Base-by-base conservation (phyloP, 805 yeast genomes). In the Metschnikowia drakensbergensis region DNA sequence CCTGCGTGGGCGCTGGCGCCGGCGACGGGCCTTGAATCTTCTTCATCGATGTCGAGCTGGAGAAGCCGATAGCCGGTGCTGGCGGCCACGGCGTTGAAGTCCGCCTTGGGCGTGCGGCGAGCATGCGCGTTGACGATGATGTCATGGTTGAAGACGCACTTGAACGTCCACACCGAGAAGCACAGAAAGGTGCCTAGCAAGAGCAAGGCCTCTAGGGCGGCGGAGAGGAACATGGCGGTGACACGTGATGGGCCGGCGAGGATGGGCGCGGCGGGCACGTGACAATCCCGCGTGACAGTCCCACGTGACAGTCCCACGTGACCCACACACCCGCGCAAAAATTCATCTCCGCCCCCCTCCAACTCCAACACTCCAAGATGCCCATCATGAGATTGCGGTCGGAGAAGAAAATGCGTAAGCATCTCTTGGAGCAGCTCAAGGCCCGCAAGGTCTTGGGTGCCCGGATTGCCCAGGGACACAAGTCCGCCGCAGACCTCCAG, bases 331-430 rank as follows among this genome's bases (percentile, higher is more conserved):
- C 22, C 31, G 7, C 34, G 27, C 17, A 17, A 41, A 41, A 41
- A 41, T n/a, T 29, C 43, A 40, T 31, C 43, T 7, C 10, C 25
- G 9, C 25, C 25, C n/a, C 13, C 42, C 13, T 5, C 42, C 28
- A 13, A 26, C 44, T 28, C 42, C 33, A 42, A 31, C 26, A 13
- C 29, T 31, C 45, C 63, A 65, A 56, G 40, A 69, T 66, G 71
- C 63, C 66, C 42, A 50, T 44, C 52, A 69, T 69, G 70, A 65
- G 64, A 46, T 60, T 69, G 58, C 67, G 75, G 57, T 65, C 75
- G 28, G 77, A 72, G 57, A 72, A 72, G 68, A 69, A 65, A 66
- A 72, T 72, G 76, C 65, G 76, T 57, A 72, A 72, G 65, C 69
- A 63, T 58, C 74, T 72, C 59, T 59, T 71, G 52, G 76, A 72